Evolutionary conservation across 106 monocot species (phyloP), one percentile per base, ranked within the genome.

Genomic region (Acorus gramineus): DNA sequence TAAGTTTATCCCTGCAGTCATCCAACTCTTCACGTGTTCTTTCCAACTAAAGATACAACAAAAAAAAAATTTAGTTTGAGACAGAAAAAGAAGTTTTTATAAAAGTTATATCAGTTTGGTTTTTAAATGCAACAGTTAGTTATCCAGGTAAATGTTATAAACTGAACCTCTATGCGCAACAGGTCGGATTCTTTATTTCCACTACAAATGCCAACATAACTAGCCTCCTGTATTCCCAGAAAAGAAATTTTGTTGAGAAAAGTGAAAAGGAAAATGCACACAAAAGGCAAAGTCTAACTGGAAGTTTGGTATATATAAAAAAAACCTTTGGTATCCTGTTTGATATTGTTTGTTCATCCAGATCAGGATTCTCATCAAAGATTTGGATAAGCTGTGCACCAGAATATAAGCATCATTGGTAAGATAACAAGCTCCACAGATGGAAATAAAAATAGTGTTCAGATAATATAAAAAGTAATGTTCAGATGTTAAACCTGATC

Each of bases 1-100:
- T 82, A 1, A 96, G 74, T 44, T 85, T 74, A 57, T 71, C 76
- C 56, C 71, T 90, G 75, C 86, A 96, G 44, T 80, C 78, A 53
- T 87, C 82, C 66, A 96, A 72, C 72, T 96, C 95, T 60, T 77
- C 60, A n/a, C 43, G 57, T n/a, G 90, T 80, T 63, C 63, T 76
- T 57, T 74, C 78, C 60, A 90, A 74, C 90, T 95, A 66, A 58
- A 71, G 48, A 74, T 45, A 44, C 4, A 76, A 14, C 14, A n/a
- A 48, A 50, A 28, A 28, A 28, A 28, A n/a, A n/a, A n/a, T n/a
- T 28, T 28, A 28, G 28, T 28, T 28, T 28, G 28, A 28, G 28
- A 28, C 28, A 28, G 28, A 28, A 0, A 28, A 28, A 28, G 28
- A 28, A 28, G 28, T 28, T 28, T 28, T 28, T 28, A 28, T 28